Evolutionary conservation across 1,139 yeast genomes (phyloP).

Genomic region (Candida tunisiensis): DNA sequence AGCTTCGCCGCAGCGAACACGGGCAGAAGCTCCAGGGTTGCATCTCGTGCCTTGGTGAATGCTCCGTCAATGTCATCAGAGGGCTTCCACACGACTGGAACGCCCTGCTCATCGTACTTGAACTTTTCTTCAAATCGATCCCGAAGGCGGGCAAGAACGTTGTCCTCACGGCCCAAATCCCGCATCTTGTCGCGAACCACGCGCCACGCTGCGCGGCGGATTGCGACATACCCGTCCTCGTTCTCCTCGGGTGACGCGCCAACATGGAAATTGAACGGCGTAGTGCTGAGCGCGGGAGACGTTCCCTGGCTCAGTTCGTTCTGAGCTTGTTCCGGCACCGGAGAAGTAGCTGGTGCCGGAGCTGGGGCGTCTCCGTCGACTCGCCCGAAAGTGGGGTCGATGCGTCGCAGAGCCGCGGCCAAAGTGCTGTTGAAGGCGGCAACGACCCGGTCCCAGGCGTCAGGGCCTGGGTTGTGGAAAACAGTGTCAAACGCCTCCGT

Average conservation of each 20-base stretch:
- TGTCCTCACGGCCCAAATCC: conserved; percentile 26
- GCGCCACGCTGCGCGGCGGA: conserved; percentile 48
- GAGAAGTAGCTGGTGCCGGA: too few species aligned
- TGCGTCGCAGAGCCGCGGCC: conserved; percentile 16
- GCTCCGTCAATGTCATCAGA: conserved; percentile 54
- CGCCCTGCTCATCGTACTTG: conserved; percentile 66
- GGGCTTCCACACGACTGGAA: conserved; percentile 71
- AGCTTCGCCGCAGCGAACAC: conserved; percentile 40
- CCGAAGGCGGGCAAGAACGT: conserved; percentile 18
- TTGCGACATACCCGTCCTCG: conserved; percentile 22
- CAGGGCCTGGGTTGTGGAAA: conserved; percentile 25
- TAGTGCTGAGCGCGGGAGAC: too few species aligned
- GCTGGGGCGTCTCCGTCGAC: too few species aligned
- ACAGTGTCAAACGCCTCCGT: conserved; percentile 14
- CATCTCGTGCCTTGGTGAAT: conserved; percentile 40
- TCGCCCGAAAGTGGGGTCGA: too few species aligned
- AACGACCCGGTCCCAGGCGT: conserved; percentile 48
- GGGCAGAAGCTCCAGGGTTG: conserved; percentile 42
- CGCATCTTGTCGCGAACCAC: conserved; percentile 40
- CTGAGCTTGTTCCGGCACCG: too few species aligned
- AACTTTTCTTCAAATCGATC: conserved; percentile 64
- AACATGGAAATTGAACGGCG: conserved; percentile 52
- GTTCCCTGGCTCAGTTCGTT: too few species aligned
- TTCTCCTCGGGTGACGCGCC: conserved; percentile 36
- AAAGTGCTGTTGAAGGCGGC: conserved; percentile 29